A percentile compares a stretch with the other conserved stretches of the same genome.
phyloP scores from a whole-genome alignment of 371 early-diverging fungal genomes.

The Circinella minor region DNA sequence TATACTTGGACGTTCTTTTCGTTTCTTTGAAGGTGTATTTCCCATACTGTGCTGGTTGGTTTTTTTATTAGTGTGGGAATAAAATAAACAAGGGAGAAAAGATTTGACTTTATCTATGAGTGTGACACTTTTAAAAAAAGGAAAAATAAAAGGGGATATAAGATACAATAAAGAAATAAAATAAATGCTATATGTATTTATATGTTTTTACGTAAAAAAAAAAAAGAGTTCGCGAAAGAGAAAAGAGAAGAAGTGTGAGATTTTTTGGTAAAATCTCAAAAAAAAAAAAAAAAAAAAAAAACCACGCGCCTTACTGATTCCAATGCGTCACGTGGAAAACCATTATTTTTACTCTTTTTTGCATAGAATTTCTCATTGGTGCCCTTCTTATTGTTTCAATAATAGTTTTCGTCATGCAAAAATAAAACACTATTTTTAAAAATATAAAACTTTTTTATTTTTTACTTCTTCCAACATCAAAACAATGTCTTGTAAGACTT shows the following conservation, averaged over 20 bases:
- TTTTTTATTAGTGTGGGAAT: constrained; percentile 5
- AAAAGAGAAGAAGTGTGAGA: no score
- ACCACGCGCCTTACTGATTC: no score
- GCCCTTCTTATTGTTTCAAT: constrained; percentile 3
- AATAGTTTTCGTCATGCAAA: background rate
- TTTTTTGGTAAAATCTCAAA: no score
- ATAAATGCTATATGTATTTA: background rate
- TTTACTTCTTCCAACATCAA: constrained; percentile 11
- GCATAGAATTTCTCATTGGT: background rate
- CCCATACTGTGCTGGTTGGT: constrained; percentile 13
- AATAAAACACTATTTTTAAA: background rate
- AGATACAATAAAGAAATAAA: background rate
- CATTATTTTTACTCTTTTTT: background rate
- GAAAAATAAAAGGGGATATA: constrained; percentile 3
- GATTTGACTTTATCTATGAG: no score
- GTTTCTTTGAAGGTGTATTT: constrained; percentile 40
- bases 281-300: no score
- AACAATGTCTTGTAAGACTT: constrained; percentile 35
- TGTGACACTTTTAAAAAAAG: no score
- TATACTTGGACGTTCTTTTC: constrained; percentile 43
- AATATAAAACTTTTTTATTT: background rate
- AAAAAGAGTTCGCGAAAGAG: background rate
- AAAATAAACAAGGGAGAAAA: constrained; percentile 18
- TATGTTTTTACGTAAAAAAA: background rate
- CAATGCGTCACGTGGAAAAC: background rate